These are phyloP conservation scores for Colletotrichum sidae DNA, from an alignment of 2,329 filamentous ascomycete species.

Conservation along the genomic window DNA sequence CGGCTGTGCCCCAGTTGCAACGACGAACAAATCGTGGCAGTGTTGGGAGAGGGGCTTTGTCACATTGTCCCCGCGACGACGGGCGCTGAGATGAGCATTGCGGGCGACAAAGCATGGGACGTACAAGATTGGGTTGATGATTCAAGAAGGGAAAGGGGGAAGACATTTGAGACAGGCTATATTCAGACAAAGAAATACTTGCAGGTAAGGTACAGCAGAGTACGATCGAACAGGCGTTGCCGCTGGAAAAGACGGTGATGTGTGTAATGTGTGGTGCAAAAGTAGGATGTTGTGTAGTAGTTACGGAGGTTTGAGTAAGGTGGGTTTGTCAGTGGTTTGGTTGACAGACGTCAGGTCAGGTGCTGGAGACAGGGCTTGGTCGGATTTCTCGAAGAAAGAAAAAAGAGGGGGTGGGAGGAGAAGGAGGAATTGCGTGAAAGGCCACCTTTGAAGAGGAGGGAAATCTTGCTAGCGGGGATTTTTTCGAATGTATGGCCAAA, in stretches of 20 bases:
- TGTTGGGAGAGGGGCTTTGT: slow-evolving; percentile 33
- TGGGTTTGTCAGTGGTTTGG: slow-evolving; percentile 25
- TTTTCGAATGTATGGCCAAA: slow-evolving; percentile 23
- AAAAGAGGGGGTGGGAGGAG: slow-evolving; percentile 27
- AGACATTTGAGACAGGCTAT: slow-evolving; percentile 18
- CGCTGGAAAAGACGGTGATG: slow-evolving; percentile 18
- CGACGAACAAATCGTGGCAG: slow-evolving; percentile 26
- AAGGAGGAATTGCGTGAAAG: slow-evolving; percentile 15
- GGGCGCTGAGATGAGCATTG: background rate
- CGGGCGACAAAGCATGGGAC: slow-evolving; percentile 27
- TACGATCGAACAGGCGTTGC: slow-evolving; percentile 1
- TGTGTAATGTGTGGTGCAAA: background rate
- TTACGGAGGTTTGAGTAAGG: slow-evolving; percentile 30
- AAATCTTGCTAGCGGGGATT: slow-evolving; percentile 34
- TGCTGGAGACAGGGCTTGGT: slow-evolving; percentile 17
- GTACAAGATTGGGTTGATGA: slow-evolving; percentile 10
- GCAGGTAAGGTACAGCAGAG: slow-evolving; percentile 1
- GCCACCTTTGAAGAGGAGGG: slow-evolving; percentile 32
- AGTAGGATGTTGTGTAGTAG: background rate
- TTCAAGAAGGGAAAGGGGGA: background rate
- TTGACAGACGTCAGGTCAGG: slow-evolving; percentile 28
- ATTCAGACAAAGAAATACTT: slow-evolving; percentile 22
- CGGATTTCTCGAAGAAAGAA: slow-evolving; percentile 27
- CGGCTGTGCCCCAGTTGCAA: slow-evolving; percentile 7
- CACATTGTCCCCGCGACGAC: slow-evolving; percentile 13